Evolutionary conservation across 2,329 filamentous ascomycete genomes (phyloP), one percentile per base, ranked within the genome.

Genomic region (Cladophialophora psammophila): DNA sequence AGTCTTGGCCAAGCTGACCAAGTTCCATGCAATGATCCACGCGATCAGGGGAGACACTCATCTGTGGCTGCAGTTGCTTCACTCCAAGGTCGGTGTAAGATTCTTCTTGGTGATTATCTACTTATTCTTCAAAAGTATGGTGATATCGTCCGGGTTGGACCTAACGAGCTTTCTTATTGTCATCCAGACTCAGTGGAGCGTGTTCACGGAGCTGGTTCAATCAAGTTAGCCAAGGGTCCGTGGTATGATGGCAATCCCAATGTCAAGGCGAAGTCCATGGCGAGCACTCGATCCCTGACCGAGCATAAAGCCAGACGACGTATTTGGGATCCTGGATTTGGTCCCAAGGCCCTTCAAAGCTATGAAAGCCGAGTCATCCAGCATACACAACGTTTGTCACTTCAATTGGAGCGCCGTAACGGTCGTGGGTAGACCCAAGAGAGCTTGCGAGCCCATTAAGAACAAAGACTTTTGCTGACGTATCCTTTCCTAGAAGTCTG

Each of bases 121-220:
- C n/a, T n/a, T n/a, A n/a, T n/a, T n/a, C n/a, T n/a, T n/a, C n/a
- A n/a, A n/a, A 56, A 77, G 20, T 77, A 87, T 1, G 89, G 89
- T 0, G 84, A 88, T 0, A 81, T 92, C n/a, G 80, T 92, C 8
- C 83, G 89, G 34, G 77, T 92, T 0, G 88, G 83, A 0, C 90
- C 90, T 0, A 82, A 81, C 26, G 90, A 93, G 72, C 77, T 94
- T 68, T 91, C 88, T 42, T 82, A 92, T 40, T 88, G 89, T 73
- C 86, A 85, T 65, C 79, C 89, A 3, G 83, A 86, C 45, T 85
- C 86, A 0, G 79, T 80, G n/a, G 72, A 84, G 53, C 83, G 84
- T 0, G 82, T 93, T 26, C 93, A 92, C 76, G 83, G 60, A 8
- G n/a, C 20, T 3, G 6, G 5, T 2, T 32, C 53, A 15, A 6